phyloP scores from a whole-genome alignment of 257 asterid species.

The Echium plantagineum region DNA sequence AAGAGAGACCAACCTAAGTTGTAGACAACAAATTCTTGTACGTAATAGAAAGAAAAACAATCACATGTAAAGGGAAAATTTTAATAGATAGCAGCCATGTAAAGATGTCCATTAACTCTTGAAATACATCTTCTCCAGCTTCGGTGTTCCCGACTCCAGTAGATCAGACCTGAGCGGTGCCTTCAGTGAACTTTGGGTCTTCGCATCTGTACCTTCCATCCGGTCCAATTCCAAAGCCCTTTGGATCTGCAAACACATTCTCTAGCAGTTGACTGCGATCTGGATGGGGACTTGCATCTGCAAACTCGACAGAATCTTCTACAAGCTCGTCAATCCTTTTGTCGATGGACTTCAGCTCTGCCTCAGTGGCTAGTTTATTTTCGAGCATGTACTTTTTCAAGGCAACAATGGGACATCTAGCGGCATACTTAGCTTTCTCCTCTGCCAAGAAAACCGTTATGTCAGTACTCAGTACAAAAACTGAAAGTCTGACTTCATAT shows the following conservation, averaged over 20 bases:
- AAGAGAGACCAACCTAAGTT: slow-evolving; percentile 1
- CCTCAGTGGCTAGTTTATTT: slow-evolving; percentile 66
- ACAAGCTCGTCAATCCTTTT: slow-evolving; percentile 81
- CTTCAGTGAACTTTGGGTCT: slow-evolving; percentile 95
- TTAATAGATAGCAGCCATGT: slow-evolving; percentile 13
- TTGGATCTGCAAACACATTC: slow-evolving; percentile 92
- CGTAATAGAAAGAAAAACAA: slow-evolving; percentile 10
- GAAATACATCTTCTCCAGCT: slow-evolving; percentile 9
- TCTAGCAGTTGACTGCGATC: slow-evolving; percentile 77
- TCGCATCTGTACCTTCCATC: slow-evolving; percentile 94
- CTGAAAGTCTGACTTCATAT: neutral
- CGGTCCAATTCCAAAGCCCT: slow-evolving; percentile 88
- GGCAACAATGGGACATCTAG: slow-evolving; percentile 71
- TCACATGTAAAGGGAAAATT: slow-evolving; percentile 12
- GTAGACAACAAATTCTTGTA: slow-evolving; percentile 15
- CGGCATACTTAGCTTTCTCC: slow-evolving; percentile 86
- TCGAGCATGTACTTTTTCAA: slow-evolving; percentile 63
- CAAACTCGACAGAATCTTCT: slow-evolving; percentile 87
- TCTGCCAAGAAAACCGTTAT: slow-evolving; percentile 39
- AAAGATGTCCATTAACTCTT: slow-evolving; percentile 4
- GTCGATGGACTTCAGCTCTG: slow-evolving; percentile 65
- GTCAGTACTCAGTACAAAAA: neutral
- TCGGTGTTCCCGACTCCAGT: neutral
- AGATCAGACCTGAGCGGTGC: slow-evolving; percentile 78
- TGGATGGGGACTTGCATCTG: slow-evolving; percentile 78